Base-by-base conservation (phyloP, 495 filamentous ascomycete genomes). In the Tuber aestivum region DNA sequence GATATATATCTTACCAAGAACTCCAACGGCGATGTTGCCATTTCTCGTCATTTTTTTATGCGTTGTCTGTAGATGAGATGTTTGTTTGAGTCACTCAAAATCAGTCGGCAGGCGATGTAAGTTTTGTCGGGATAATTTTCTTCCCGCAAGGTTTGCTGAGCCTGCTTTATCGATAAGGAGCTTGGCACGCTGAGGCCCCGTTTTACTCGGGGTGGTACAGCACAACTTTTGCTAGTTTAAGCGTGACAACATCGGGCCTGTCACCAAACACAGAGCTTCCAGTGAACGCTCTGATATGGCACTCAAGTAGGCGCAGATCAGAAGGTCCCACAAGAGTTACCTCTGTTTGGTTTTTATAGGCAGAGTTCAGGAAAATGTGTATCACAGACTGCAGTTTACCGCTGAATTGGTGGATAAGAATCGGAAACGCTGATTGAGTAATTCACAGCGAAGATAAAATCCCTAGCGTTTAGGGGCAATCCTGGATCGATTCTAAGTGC, bases 111-210 rank as follows among this genome's bases (percentile, higher is more conserved):
- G 41, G 27, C 32, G 71, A 27, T 61, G 77, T 56, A 27, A 75
- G 76, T 70, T 72, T 75, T 79, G 10, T 44, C 70, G 50, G 41
- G 44, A 14, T 27, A 72, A 71, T 78, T 78, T 72, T 69, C n/a
- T 38, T 21, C 40, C 41, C 69, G 16, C 70, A 41, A 56, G 74
- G 77, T 42, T 42, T 74, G 71, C n/a, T 41, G 42, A n/a, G 48
- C 14, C 48, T n/a, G 14, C 77, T 76, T 76, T 79, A 79, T 79
- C 78, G 76, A 79, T 79, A 79, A 79, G 70, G 42, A 56, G 32
- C 56, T 65, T 65, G 56, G 56, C 56, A 35, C 4, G 27, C 14
- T 27, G n/a, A 7, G 56, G 45, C 45, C 14, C 56, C 56, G 14
- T 65, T 65, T 65, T 65, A 35, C 56, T 32, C 56, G 56, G 56